A percentile compares a stretch with the other conserved stretches of the same genome.
Evolutionary conservation across 129 eudicot species (phyloP).

Genomic region (Logfia minima): DNA sequence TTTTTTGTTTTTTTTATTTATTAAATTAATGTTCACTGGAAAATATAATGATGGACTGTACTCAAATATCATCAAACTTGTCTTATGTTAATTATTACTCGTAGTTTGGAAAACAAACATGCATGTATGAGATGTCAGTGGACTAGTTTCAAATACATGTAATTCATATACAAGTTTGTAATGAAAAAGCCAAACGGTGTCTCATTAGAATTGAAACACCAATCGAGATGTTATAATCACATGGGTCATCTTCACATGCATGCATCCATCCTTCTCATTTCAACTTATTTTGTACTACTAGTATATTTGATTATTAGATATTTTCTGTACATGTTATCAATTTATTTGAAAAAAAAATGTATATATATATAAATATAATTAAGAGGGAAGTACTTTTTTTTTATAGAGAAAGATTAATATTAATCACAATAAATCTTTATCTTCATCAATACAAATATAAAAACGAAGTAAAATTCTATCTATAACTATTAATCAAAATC

Average conservation of each 20-base stretch:
- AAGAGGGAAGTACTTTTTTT: too few relatives aligned
- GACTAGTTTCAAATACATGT: slow-evolving; percentile 22
- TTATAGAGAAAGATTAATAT: too few relatives aligned
- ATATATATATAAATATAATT: too few relatives aligned
- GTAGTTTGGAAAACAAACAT: slow-evolving; percentile 19
- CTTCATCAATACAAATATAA: too few relatives aligned
- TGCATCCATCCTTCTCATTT: background rate
- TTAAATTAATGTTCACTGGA: too few relatives aligned
- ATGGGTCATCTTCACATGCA: slow-evolving; percentile 32
- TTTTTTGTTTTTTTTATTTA: too few relatives aligned
- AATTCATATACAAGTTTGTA: slow-evolving; percentile 20
- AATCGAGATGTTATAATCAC: slow-evolving; percentile 21
- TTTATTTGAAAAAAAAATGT: too few relatives aligned
- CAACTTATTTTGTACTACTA: background rate
- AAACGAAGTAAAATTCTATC: too few relatives aligned
- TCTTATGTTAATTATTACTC: background rate
- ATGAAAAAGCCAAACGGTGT: slow-evolving; percentile 40
- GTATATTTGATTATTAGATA: background rate
- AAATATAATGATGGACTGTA: too few relatives aligned
- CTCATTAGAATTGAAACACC: slow-evolving; percentile 25
- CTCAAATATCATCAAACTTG: background rate
- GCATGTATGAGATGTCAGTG: slow-evolving; percentile 34
- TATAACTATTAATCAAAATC: too few relatives aligned
- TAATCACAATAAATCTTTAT: too few relatives aligned
- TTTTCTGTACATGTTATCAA: background rate